phyloP scores from a whole-genome alignment of 495 filamentous ascomycete genomes.

The Lasiosphaeris hirsuta region DNA sequence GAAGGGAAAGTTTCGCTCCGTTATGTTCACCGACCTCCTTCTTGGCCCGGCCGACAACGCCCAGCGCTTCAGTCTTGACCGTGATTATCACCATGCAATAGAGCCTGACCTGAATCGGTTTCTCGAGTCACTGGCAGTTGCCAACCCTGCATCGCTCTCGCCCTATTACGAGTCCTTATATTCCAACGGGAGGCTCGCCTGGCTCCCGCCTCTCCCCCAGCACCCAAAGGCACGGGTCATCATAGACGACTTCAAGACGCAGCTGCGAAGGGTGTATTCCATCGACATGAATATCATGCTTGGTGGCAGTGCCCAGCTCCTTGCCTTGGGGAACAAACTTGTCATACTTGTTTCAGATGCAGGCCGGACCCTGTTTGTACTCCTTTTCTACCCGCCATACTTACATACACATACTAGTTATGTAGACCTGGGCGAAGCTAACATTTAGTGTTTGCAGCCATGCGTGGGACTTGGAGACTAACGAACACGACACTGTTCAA shows the following conservation, averaged over 20 bases:
- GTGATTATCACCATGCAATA: not conserved
- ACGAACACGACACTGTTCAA: not conserved
- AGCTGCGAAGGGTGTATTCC: constrained; percentile 26
- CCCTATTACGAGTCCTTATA: constrained; percentile 10
- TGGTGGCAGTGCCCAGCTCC: constrained; percentile 3
- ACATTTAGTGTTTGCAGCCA: constrained; percentile 11
- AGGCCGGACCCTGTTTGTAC: constrained; percentile 24
- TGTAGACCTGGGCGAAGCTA: not conserved
- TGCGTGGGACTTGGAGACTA: constrained; percentile 16
- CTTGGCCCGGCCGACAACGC: constrained; percentile 6
- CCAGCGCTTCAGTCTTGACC: not conserved
- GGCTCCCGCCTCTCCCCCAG: constrained; percentile 1
- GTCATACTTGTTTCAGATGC: constrained; percentile 16
- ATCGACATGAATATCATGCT: constrained; percentile 15
- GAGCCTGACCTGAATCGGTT: not conserved
- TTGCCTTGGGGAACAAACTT: constrained; percentile 29
- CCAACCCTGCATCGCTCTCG: too few relatives aligned
- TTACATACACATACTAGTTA: not conserved
- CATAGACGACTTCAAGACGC: constrained; percentile 29
- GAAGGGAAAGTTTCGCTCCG: constrained; percentile 12
- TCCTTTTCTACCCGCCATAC: too few relatives aligned
- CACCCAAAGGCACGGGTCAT: not conserved
- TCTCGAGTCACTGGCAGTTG: too few relatives aligned
- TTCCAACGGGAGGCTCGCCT: constrained; percentile 31
- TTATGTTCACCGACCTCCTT: not conserved